Conservation (phyloP, 73 alveolate genomes). For the Loxodes magnus region DNA sequence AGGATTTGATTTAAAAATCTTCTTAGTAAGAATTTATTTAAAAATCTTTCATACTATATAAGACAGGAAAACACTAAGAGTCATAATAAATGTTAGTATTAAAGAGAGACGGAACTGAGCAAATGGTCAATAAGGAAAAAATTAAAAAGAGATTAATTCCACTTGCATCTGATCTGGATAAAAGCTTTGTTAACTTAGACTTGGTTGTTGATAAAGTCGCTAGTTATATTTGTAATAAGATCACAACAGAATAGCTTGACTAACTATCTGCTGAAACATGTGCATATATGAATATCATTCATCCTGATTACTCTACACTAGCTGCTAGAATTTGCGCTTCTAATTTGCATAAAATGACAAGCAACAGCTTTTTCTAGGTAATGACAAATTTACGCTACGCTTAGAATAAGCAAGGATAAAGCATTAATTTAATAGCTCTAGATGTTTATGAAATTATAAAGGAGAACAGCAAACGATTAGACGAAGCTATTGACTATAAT, state of each 20-base stretch:
- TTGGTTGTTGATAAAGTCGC: conserved; percentile 24
- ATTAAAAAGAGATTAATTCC: conserved; percentile 11
- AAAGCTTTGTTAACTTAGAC: conserved; percentile 20
- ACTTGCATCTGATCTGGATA: conserved; percentile 14
- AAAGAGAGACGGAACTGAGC: conserved; percentile 28
- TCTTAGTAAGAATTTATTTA: too few relatives aligned
- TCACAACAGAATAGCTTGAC: conserved; percentile 74
- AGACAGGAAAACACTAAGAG: too few relatives aligned
- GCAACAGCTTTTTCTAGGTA: conserved; percentile 31
- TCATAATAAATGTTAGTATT: conserved; percentile 10
- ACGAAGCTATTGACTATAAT: conserved; percentile 38
- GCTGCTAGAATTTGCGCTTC: conserved; percentile 92
- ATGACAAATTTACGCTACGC: neutral
- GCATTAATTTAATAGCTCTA: conserved; percentile 44
- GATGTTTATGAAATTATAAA: conserved; percentile 51
- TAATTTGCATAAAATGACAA: conserved; percentile 80
- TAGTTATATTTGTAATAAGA: conserved; percentile 46
- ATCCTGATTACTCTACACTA: conserved; percentile 79
- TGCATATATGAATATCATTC: conserved; percentile 20
- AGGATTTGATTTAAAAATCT: too few relatives aligned
- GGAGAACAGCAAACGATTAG: conserved; percentile 32
- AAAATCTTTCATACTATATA: too few relatives aligned
- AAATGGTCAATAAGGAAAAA: conserved; percentile 10
- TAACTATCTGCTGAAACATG: conserved; percentile 82
- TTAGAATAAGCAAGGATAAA: conserved; percentile 36